Evolutionary conservation across 192 early-diverging fungal genomes (phyloP), one percentile per base, ranked within the genome.

Genomic region (Backusella liffmaniae): DNA sequence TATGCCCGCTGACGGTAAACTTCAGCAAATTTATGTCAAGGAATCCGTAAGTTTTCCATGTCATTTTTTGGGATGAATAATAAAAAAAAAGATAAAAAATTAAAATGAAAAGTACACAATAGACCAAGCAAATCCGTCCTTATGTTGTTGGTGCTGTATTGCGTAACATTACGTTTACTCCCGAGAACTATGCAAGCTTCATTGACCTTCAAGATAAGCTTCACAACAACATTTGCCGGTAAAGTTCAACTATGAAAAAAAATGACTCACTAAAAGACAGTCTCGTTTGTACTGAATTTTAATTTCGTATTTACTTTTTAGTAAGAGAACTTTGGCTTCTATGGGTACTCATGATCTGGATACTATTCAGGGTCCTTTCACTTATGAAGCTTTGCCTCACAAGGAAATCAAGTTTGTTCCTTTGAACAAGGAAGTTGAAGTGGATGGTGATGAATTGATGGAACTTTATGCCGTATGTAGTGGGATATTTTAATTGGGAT

Each of bases 131-230:
- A 34, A 91, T 99, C 73, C 89, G 98, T 67, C 96, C 96, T 23
- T 91, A 85, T 73, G 89, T 95, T 23, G 98, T 98, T 21, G 91
- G 92, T 34, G 98, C 97, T 39, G 86, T 99, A 74, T 87, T 99
- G 73, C 91, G 98, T 75, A 88, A 94, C 75, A 88, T 99, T 53
- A 86, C 77, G 71, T 94, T 99, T 79, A 94, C 90, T 26, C 83
- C 92, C 67, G 90, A 89, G 72, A 86, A 87, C 75, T 98, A 99
- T 86, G 87, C 96, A 82, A 94, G 91, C 77, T 99, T 99, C 85
- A 99, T 99, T 76, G 96, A 98, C 73, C 85, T 99, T 53, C 98
- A 99, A 84, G 97, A 99, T 79, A 99, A 98, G 89, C 91, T 99
- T 65, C 97, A 99, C 87, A 91, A 92, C 81, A 99, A 97, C 86